phyloP scores from a whole-genome alignment of 2,329 filamentous ascomycete genomes.

The Monilinia laxa region DNA sequence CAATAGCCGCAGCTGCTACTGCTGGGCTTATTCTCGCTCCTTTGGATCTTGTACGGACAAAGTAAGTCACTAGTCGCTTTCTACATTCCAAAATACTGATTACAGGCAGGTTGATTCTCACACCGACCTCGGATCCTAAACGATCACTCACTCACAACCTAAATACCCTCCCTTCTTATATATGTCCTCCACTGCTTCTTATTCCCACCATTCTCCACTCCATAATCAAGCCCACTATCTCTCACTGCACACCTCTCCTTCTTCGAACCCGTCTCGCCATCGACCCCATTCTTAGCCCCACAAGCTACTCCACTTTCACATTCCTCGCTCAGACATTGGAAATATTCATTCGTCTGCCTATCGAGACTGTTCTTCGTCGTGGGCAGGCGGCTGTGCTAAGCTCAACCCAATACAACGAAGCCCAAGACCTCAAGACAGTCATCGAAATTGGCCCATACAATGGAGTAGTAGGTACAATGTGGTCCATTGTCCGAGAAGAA shows the following conservation, averaged over 20 bases:
- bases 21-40: conserved; percentile 82
- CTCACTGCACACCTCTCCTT: conserved; percentile 78
- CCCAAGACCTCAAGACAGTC: conserved; percentile 56
- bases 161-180: conserved; percentile 72
- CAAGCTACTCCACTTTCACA: conserved; percentile 76
- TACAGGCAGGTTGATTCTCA: conserved; percentile 70
- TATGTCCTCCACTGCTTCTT: conserved; percentile 68
- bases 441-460: conserved; percentile 77
- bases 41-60: conserved; percentile 84
- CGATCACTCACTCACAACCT: conserved; percentile 72
- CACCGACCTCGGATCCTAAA: conserved; percentile 72
- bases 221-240: conserved; percentile 78
- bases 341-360: conserved; percentile 80
- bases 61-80: conserved; percentile 38
- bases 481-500: conserved; percentile 80
- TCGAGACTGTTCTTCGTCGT: conserved; percentile 87
- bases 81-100: conserved; percentile 35
- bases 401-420: conserved; percentile 33
- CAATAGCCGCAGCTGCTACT: conserved; percentile 61
- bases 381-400: conserved; percentile 74
- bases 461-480: conserved; percentile 90
- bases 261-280: conserved; percentile 82
- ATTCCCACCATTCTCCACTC: conserved; percentile 86
- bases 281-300: conserved; percentile 77
- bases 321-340: conserved; percentile 80